Conservation (phyloP, 805 yeast genomes). For the Pichia thaimueangensis region DNA sequence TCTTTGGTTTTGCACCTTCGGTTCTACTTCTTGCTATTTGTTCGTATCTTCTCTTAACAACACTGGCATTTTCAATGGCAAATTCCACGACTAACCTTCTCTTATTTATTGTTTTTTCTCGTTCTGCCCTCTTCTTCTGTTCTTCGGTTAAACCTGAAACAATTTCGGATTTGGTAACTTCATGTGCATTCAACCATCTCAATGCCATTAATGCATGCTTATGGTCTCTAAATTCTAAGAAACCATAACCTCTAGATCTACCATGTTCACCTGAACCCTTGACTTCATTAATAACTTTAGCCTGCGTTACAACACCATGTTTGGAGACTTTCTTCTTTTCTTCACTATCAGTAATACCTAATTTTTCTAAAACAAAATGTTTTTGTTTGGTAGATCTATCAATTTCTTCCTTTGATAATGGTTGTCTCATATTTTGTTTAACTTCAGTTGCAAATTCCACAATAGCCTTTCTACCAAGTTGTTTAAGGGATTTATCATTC, state of each 20-base stretch:
- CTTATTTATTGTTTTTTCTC: conserved; percentile 46
- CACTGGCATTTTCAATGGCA: conserved; percentile 93
- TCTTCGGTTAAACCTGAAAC: conserved; percentile 64
- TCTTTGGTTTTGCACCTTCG: conserved; percentile 19
- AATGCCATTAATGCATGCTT: conserved; percentile 90
- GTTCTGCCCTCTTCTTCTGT: conserved; percentile 48
- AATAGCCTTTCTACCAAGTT: conserved; percentile 88
- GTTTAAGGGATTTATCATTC: conserved; percentile 83
- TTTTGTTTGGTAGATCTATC: conserved; percentile 71
- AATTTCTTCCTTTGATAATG: conserved; percentile 83
- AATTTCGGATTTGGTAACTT: conserved; percentile 66
- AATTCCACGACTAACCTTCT: conserved; percentile 89
- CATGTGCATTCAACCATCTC: conserved; percentile 94
- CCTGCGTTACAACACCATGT: conserved; percentile 87
- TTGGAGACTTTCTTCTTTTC: conserved; percentile 57
- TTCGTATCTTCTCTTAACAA: conserved; percentile 84
- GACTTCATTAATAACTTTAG: conserved; percentile 88
- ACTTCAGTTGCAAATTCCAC: conserved; percentile 93
- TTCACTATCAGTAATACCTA: conserved; percentile 35
- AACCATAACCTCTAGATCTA: conserved; percentile 95
- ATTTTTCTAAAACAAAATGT: conserved; percentile 27
- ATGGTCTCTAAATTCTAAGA: conserved; percentile 88
- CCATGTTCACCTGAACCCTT: conserved; percentile 85
- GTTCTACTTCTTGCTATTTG: conserved; percentile 34
- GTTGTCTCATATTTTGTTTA: conserved; percentile 64